Conservation (phyloP, 352 stramenopile genomes). For the Pythium rishiriense region DNA sequence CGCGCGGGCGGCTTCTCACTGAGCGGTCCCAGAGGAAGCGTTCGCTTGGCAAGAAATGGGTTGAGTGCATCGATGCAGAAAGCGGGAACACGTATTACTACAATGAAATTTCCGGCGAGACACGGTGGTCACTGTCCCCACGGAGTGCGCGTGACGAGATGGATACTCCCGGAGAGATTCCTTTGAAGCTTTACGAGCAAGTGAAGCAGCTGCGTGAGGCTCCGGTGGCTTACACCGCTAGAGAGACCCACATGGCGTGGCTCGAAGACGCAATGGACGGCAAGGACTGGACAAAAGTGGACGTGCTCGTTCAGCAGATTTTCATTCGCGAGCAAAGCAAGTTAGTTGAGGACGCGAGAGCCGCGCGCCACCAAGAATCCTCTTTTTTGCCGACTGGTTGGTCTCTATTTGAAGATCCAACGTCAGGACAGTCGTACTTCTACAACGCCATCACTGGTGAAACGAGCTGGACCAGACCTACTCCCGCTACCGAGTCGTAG, state of each 20-base stretch:
- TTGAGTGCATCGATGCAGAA: conserved; percentile 78
- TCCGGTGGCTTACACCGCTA: conserved; percentile 49
- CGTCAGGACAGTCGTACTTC: conserved; percentile 33
- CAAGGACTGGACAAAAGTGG: conserved; percentile 66
- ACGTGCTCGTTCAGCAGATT: conserved; percentile 75
- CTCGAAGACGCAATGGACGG: conserved; percentile 60
- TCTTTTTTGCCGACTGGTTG: conserved; percentile 17
- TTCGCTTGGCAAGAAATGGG: conserved; percentile 72
- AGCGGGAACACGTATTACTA: conserved; percentile 90
- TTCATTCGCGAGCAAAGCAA: conserved; percentile 62
- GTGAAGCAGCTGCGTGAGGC: conserved; percentile 49
- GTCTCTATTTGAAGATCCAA: conserved; percentile 16
- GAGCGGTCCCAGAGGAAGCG: conserved; percentile 30
- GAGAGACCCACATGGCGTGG: conserved; percentile 69
- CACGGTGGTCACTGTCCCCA: conserved; percentile 81
- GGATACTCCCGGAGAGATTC: conserved; percentile 57
- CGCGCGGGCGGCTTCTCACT: conserved; percentile 13
- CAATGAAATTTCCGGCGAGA: conserved; percentile 89
- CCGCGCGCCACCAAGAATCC: conserved; percentile 14
- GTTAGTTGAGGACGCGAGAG: conserved; percentile 23
- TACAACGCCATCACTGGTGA: conserved; percentile 44
- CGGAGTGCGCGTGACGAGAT: conserved; percentile 57
- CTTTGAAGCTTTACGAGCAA: conserved; percentile 53
- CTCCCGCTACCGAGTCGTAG: too few species aligned
- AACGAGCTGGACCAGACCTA: conserved; percentile 33